Evolutionary conservation across 495 filamentous ascomycete species (phyloP).

Genomic region (Echria macrotheca): DNA sequence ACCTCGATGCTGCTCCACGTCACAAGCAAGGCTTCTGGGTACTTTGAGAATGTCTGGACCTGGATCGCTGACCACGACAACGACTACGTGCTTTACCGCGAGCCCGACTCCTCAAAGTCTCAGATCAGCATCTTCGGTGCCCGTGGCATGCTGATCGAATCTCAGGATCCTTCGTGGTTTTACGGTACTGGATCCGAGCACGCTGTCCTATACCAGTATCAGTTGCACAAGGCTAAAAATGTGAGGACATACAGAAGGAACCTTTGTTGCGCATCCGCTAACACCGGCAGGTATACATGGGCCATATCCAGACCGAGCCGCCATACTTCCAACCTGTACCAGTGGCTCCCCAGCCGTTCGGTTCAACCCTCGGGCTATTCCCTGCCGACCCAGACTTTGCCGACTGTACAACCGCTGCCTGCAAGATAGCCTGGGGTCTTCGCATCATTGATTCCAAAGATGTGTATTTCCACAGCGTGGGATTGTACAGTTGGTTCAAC

Average conservation of each 20-base stretch:
- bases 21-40: conserved; percentile 60
- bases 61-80: conserved; percentile 89
- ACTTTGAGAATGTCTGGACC: conserved; percentile 84
- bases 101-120: conserved; percentile 27
- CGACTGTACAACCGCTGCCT: neutral
- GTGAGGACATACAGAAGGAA: conserved; percentile 37
- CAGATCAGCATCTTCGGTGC: conserved; percentile 84
- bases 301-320: conserved; percentile 78
- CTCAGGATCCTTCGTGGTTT: conserved; percentile 41
- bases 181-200: conserved; percentile 51
- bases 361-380: neutral
- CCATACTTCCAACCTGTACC: conserved; percentile 85
- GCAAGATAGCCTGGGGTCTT: conserved; percentile 42
- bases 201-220: conserved; percentile 73
- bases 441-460: conserved; percentile 41
- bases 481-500: conserved; percentile 59
- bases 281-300: conserved; percentile 42
- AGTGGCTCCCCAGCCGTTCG: conserved; percentile 39
- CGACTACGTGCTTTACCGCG: conserved; percentile 34
- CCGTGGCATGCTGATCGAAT: conserved; percentile 70
- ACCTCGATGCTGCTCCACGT: conserved; percentile 67
- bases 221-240: conserved; percentile 66
- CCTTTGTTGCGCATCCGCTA: neutral
- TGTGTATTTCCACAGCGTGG: conserved; percentile 48
- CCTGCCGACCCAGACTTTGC: conserved; percentile 11